phyloP scores from a whole-genome alignment of 1,284 basidiomycete species.

The Dichomitus squalens region DNA sequence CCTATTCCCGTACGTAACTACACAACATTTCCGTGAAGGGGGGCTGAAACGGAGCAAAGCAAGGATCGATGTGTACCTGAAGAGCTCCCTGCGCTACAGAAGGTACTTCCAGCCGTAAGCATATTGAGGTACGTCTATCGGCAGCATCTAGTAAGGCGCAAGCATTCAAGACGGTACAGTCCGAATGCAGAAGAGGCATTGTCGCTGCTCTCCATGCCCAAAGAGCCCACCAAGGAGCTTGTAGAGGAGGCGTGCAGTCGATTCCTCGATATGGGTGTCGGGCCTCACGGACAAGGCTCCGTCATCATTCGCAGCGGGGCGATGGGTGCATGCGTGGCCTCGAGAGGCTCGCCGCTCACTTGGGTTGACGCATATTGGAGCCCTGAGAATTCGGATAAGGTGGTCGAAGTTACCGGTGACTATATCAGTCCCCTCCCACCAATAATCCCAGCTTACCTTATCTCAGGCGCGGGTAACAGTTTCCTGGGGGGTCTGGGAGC shows the following conservation, averaged over 20 bases:
- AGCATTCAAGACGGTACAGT: slow-evolving; percentile 38
- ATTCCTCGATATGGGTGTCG: slow-evolving; percentile 63
- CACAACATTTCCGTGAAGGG: background rate
- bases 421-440: background rate
- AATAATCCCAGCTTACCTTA: background rate
- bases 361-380: slow-evolving; percentile 86
- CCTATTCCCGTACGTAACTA: slow-evolving; percentile 77
- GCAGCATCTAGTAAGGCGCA: background rate
- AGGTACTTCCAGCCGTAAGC: slow-evolving; percentile 60
- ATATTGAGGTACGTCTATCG: slow-evolving; percentile 60
- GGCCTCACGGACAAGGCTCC: slow-evolving; percentile 47
- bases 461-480: slow-evolving; percentile 81
- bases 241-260: slow-evolving; percentile 64
- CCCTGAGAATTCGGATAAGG: slow-evolving; percentile 44
- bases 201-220: slow-evolving; percentile 56
- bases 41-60: slow-evolving; percentile 13
- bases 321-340: slow-evolving; percentile 73
- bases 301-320: slow-evolving; percentile 79
- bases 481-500: slow-evolving; percentile 86
- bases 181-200: slow-evolving; percentile 81
- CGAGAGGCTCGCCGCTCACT: slow-evolving; percentile 21
- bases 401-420: slow-evolving; percentile 85
- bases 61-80: slow-evolving; percentile 80
- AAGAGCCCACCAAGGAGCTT: slow-evolving; percentile 47
- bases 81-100: slow-evolving; percentile 70